Conservation (phyloP, 1,284 basidiomycete species). For the Naganishia cerealis region DNA sequence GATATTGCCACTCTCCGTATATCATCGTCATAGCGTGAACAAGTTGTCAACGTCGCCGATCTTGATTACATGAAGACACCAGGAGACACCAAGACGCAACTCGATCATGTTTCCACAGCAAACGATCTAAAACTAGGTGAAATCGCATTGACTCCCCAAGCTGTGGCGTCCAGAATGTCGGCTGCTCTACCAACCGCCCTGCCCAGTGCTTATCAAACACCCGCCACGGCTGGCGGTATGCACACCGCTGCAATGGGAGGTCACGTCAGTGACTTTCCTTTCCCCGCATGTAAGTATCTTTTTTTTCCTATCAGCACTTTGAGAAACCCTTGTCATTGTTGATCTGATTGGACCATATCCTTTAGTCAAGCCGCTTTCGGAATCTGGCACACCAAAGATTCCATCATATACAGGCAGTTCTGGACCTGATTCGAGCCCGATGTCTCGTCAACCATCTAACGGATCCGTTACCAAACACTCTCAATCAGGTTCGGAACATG, state of each 20-base stretch:
- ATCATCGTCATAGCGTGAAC: conserved; percentile 7
- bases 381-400: conserved; percentile 36
- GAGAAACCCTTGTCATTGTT: conserved; percentile 3
- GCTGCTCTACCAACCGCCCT: neutral
- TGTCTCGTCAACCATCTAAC: conserved; percentile 41
- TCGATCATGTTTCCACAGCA: neutral
- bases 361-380: conserved; percentile 48
- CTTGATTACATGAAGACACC: conserved; percentile 22
- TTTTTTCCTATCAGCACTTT: neutral
- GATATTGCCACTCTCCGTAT: neutral
- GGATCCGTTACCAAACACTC: conserved; percentile 40
- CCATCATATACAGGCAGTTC: conserved; percentile 22
- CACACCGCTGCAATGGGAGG: conserved; percentile 8
- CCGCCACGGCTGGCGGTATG: conserved; percentile 24
- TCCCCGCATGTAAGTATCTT: conserved; percentile 31
- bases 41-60: conserved; percentile 23
- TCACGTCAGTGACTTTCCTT: conserved; percentile 30
- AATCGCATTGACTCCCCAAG: conserved; percentile 15
- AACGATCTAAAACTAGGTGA: conserved; percentile 13
- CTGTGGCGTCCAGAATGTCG: neutral
- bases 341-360: neutral
- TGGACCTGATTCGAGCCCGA: conserved; percentile 40
- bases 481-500: conserved; percentile 22
- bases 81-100: neutral
- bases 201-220: conserved; percentile 5